Conservation (phyloP, 75 land plant genomes). For the Cupressus sempervirens region DNA sequence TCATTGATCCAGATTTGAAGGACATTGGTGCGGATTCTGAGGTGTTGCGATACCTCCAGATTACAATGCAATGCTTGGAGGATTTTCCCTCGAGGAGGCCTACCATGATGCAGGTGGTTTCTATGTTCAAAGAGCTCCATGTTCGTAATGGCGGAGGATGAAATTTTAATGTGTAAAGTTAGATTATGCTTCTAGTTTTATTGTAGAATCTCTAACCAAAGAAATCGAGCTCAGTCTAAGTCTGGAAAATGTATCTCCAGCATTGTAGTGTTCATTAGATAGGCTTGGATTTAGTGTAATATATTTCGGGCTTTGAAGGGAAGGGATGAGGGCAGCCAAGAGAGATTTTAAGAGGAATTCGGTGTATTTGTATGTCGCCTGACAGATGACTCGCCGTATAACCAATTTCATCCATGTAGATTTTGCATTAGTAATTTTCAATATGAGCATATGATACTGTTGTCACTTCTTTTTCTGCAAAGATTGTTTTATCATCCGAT, state of each 20-base stretch:
- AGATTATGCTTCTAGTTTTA: background rate
- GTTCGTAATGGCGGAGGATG: background rate
- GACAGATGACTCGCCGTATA: background rate
- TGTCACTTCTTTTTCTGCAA: background rate
- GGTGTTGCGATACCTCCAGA: slow-evolving; percentile 44
- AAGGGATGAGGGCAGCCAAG: background rate
- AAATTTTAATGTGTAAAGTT: background rate
- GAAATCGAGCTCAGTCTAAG: background rate
- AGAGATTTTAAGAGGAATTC: background rate
- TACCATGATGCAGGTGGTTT: slow-evolving; percentile 72
- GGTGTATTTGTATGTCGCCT: background rate
- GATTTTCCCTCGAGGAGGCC: slow-evolving; percentile 72
- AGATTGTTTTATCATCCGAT: background rate
- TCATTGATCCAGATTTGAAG: slow-evolving; percentile 46
- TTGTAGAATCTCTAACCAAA: background rate
- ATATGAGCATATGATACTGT: background rate
- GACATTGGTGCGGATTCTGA: slow-evolving; percentile 44
- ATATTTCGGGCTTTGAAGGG: background rate
- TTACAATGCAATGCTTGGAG: slow-evolving; percentile 63
- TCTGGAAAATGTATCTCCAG: background rate
- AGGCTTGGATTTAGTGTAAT: background rate
- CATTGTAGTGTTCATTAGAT: background rate
- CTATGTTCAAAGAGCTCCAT: slow-evolving; percentile 60
- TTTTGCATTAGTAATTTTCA: background rate
- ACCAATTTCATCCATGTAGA: background rate